Evolutionary conservation across 805 yeast species (phyloP), one percentile per base, ranked within the genome.

Genomic region (Starmerella powellii): DNA sequence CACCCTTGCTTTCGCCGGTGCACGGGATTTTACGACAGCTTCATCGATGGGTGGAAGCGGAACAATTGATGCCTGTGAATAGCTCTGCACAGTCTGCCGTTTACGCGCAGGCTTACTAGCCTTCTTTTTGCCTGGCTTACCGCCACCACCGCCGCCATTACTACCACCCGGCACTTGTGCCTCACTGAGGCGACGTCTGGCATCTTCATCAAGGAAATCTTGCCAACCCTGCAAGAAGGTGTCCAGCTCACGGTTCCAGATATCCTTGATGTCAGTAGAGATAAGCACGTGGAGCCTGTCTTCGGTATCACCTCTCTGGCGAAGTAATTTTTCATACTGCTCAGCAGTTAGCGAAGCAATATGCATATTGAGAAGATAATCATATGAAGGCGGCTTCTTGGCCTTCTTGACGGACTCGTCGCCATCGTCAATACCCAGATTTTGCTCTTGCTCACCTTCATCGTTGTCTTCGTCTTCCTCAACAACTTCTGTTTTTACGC

Each of bases 261-360:
- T 64, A 59, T 87, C 96, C 59, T 83, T 84, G 13, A 95, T 86
- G 11, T 81, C 66, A 55, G 75, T 67, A 41, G 72, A 70, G 52
- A 86, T 70, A 51, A 91, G 67, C 1, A 56, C 58, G 34, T 74
- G 78, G 53, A 88, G 69, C 56, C 83, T 93, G 11, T 60, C 66
- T 57, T 85, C 88, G 55, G 78, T 80, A 20, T 67, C 78, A 43
- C 76, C 83, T 47, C 75, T 72, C 58, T 87, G 93, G 41, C 70
- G 70, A 54, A 86, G 65, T 50, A 91, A 66, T 51, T 73, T 78
- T 55, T 84, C 87, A 57, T 87, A 91, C 53, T 91, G 73, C 63
- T 91, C 98, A 45, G 70, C 71, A 0, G 98, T 88, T 57, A 91
- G 73, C 30, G 95, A 80, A 91, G 95, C 85, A 50, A 91, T 78